These are phyloP conservation scores for Podaxis carcinomalis DNA, from an alignment of 768 basidiomycete genomes.

Conservation along the genomic window DNA sequence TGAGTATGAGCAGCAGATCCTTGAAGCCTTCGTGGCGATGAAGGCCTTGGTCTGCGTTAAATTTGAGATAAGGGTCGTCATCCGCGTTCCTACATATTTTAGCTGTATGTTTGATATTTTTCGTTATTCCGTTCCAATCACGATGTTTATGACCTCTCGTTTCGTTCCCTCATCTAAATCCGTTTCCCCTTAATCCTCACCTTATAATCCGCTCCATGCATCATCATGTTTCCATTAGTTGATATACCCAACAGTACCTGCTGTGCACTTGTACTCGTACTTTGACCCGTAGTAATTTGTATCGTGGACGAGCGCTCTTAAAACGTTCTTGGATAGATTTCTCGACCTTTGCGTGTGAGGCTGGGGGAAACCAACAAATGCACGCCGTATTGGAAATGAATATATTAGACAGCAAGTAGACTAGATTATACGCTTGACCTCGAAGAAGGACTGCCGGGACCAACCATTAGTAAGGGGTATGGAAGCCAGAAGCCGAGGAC, in stretches of 20 bases:
- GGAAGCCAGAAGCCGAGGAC: background rate
- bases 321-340: background rate
- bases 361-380: background rate
- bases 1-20: conserved; percentile 38
- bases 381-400: background rate
- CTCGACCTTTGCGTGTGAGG: background rate
- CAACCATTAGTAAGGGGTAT: background rate
- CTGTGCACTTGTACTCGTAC: conserved; percentile 8
- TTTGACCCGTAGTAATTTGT: background rate
- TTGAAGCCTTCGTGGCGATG: conserved; percentile 58
- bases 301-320: background rate
- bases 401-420: conserved; percentile 16
- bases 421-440: conserved; percentile 86
- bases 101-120: conserved; percentile 13
- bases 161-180: conserved; percentile 13
- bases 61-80: background rate
- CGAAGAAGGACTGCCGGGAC: conserved; percentile 70
- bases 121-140: conserved; percentile 9
- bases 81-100: background rate
- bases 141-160: conserved; percentile 14
- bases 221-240: conserved; percentile 1
- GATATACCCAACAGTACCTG: conserved; percentile 18
- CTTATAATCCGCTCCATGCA: conserved; percentile 1
- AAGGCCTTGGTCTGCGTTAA: conserved; percentile 14
- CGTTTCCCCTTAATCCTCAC: conserved; percentile 12